These are phyloP conservation scores for Lobosporangium transversale DNA, from an alignment of 192 early-diverging fungal species.

Conservation along the genomic window DNA sequence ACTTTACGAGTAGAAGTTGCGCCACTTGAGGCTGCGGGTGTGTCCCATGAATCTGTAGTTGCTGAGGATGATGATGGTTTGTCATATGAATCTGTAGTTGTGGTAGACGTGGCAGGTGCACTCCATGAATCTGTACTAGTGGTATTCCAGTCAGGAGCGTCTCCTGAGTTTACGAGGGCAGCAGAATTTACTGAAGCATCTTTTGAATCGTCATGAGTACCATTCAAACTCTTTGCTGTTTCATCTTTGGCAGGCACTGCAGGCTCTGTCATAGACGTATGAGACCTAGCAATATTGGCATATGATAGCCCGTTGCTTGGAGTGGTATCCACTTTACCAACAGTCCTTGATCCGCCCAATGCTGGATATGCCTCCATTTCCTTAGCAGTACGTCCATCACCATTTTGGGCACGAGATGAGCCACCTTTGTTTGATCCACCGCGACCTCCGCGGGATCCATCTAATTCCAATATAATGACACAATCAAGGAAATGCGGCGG, in stretches of 20 bases:
- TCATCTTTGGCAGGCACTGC: neutral
- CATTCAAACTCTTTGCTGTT: neutral
- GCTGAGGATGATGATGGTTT: neutral
- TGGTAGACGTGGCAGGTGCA: neutral
- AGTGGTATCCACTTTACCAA: conserved; percentile 23
- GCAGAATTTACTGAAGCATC: too few species aligned
- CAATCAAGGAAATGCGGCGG: neutral
- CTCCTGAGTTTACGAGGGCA: neutral
- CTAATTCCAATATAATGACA: conserved; percentile 10
- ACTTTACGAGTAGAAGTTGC: conserved; percentile 30
- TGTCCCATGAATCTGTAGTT: conserved; percentile 27
- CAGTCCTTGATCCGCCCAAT: conserved; percentile 8
- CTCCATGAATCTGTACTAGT: conserved; percentile 12
- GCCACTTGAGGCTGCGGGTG: conserved; percentile 3
- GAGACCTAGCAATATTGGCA: conserved; percentile 47
- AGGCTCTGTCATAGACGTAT: neutral
- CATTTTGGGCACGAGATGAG: conserved; percentile 36
- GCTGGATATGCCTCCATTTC: conserved; percentile 21
- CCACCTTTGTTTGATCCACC: conserved; percentile 59
- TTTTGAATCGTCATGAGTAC: too few species aligned
- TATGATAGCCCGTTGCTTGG: conserved; percentile 50
- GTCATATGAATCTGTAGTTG: conserved; percentile 4
- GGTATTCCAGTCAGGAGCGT: conserved; percentile 13
- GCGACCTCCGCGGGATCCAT: conserved; percentile 74
- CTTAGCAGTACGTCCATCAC: conserved; percentile 41